Percentiles rank a stretch among this genome's conserved stretches.
phyloP scores from a whole-genome alignment of 768 basidiomycete genomes.

The Pseudohyphozyma bogoriensis region DNA sequence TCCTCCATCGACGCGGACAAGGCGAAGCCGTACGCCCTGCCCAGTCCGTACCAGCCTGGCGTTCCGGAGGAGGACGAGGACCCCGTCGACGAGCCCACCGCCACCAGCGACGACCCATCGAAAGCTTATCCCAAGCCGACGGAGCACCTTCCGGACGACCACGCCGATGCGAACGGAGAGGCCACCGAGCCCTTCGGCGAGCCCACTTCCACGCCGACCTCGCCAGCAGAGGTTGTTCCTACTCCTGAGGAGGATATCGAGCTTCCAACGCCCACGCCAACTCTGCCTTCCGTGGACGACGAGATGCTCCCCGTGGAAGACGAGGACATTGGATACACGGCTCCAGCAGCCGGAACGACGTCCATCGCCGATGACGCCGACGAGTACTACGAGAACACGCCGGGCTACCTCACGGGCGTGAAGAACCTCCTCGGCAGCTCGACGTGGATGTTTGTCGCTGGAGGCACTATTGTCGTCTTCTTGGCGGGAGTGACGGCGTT shows the following conservation, averaged over 20 bases:
- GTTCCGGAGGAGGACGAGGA: conserved; percentile 11
- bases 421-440: conserved; percentile 60
- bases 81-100: not conserved
- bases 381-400: conserved; percentile 31
- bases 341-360: conserved; percentile 25
- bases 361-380: conserved; percentile 21
- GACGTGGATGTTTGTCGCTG: conserved; percentile 81
- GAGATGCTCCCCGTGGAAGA: conserved; percentile 28
- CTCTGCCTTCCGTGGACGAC: conserved; percentile 45
- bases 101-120: conserved; percentile 11
- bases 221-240: conserved; percentile 44
- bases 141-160: conserved; percentile 72
- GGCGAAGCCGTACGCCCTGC: conserved; percentile 40
- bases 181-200: conserved; percentile 59
- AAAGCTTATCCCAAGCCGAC: conserved; percentile 76
- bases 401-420: conserved; percentile 64
- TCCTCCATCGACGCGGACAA: conserved; percentile 62
- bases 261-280: conserved; percentile 24
- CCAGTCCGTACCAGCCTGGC: conserved; percentile 2
- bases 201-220: conserved; percentile 72
- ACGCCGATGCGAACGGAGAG: conserved; percentile 68
- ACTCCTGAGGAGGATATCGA: not conserved
- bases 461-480: conserved; percentile 68
- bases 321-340: conserved; percentile 35
- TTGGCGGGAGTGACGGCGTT: conserved; percentile 58